Evolutionary conservation across 306 rosid genomes (phyloP).

Genomic region (Vigna unguiculata): DNA sequence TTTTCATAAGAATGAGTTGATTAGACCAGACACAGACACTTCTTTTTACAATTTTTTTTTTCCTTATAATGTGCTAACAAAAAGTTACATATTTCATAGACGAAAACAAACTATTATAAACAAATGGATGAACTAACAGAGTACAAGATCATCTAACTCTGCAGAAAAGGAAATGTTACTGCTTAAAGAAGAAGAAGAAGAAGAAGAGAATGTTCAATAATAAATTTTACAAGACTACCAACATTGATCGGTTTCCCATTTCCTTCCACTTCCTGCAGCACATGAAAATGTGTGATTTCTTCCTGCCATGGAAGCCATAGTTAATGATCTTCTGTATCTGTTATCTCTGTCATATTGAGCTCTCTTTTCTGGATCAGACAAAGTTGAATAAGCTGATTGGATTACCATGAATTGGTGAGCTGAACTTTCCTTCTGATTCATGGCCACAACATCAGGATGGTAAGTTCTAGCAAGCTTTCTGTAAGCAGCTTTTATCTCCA

Average conservation of each 20-base stretch:
- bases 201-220: not conserved
- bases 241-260: constrained; percentile 86
- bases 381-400: constrained; percentile 69
- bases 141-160: not conserved
- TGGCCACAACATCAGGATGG: constrained; percentile 78
- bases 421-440: constrained; percentile 65
- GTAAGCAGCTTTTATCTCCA: constrained; percentile 72
- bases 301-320: constrained; percentile 39
- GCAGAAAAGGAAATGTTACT: not conserved
- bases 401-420: constrained; percentile 64
- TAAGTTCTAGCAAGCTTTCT: constrained; percentile 68
- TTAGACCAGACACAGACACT: too few species aligned
- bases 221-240: constrained; percentile 54
- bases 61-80: too few species aligned
- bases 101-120: not conserved
- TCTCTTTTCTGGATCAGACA: constrained; percentile 74
- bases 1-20: too few species aligned
- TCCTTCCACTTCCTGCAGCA: constrained; percentile 51
- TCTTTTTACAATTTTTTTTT: too few species aligned
- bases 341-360: constrained; percentile 63
- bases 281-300: constrained; percentile 43
- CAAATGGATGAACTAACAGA: not conserved
- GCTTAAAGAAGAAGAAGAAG: not conserved
- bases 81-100: not conserved
- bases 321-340: constrained; percentile 19